These are phyloP conservation scores for Raphidocelis subcapitata DNA, from an alignment of 139 green algal genomes.

Conservation along the genomic window DNA sequence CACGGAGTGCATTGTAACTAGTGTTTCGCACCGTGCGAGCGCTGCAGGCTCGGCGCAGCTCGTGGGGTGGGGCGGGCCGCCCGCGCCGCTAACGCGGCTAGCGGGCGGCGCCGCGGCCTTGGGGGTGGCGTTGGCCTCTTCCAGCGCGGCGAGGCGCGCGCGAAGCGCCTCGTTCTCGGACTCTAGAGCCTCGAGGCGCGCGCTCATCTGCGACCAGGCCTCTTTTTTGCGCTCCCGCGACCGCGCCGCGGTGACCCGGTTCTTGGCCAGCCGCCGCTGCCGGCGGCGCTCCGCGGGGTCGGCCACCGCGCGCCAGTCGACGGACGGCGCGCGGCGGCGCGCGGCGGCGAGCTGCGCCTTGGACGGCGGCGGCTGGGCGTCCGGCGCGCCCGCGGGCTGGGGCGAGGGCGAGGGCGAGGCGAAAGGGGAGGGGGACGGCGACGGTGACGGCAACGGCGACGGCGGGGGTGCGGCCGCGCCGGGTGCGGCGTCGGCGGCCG, in stretches of 20 bases:
- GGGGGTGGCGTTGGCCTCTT: slow-evolving; percentile 37
- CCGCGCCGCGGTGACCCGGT: slow-evolving; percentile 56
- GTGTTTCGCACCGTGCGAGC: slow-evolving; percentile 25
- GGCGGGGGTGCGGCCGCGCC: no score
- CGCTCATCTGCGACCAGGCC: slow-evolving; percentile 48
- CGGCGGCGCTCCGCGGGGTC: slow-evolving; percentile 57
- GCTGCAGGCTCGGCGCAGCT: slow-evolving; percentile 29
- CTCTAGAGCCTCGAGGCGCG: slow-evolving; percentile 33
- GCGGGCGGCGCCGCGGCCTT: slow-evolving; percentile 48
- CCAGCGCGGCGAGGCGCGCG: slow-evolving; percentile 36
- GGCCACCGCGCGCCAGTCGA: slow-evolving; percentile 57
- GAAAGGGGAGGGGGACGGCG: no score
- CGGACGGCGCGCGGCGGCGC: slow-evolving; percentile 23
- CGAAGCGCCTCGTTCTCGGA: slow-evolving; percentile 42
- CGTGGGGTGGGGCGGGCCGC: not conserved
- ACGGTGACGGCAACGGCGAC: no score
- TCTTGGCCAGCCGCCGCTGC: slow-evolving; percentile 64
- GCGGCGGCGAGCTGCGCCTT: not conserved
- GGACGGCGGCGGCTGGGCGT: not conserved
- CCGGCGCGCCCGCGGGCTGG: not conserved
- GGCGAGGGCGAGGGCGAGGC: no score
- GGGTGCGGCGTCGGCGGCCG: no score
- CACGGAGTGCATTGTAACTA: slow-evolving; percentile 37
- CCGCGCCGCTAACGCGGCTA: slow-evolving; percentile 34
- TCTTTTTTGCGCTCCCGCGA: slow-evolving; percentile 64